Conservation (phyloP, 2,329 filamentous ascomycete genomes). For the Cryoendolithus antarcticus region DNA sequence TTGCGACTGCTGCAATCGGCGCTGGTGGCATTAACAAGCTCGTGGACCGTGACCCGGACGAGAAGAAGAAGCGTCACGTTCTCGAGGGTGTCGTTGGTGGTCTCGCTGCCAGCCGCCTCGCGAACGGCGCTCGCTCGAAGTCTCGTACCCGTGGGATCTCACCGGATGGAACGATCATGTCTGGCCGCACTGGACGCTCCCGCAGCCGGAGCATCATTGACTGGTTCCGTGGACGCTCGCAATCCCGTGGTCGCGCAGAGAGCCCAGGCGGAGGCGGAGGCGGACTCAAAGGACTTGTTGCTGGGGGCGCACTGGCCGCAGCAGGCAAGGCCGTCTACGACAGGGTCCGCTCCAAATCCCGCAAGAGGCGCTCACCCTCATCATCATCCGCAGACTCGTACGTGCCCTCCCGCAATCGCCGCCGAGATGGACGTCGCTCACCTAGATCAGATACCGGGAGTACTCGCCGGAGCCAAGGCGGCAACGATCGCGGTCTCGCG, state of each 20-base stretch:
- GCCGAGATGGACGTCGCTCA: conserved; percentile 27
- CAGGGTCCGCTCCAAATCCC: conserved; percentile 42
- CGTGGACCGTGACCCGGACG: conserved; percentile 53
- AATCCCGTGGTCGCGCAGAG: conserved; percentile 28
- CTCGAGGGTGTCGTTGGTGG: conserved; percentile 81
- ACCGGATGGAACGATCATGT: conserved; percentile 18
- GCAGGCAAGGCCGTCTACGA: conserved; percentile 42
- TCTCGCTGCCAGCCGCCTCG: conserved; percentile 69
- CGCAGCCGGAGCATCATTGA: conserved; percentile 49
- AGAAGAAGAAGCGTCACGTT: conserved; percentile 67
- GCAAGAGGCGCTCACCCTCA: conserved; percentile 33
- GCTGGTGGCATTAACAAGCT: conserved; percentile 78
- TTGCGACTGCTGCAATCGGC: conserved; percentile 74
- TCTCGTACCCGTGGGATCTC: conserved; percentile 36
- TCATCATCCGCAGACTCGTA: conserved; percentile 39
- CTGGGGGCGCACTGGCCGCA: conserved; percentile 36
- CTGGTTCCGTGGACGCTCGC: conserved; percentile 39
- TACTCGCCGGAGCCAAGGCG: conserved; percentile 23
- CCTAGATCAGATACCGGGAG: conserved; percentile 27
- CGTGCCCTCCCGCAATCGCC: conserved; percentile 36
- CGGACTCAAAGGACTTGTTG: conserved; percentile 37
- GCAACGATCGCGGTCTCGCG: conserved; percentile 21
- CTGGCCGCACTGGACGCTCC: conserved; percentile 37
- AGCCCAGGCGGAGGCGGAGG: conserved; percentile 29
- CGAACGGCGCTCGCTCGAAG: conserved; percentile 67